Base-by-base conservation (phyloP, 345 rosid species). In the Euphorbia tirucalli region DNA sequence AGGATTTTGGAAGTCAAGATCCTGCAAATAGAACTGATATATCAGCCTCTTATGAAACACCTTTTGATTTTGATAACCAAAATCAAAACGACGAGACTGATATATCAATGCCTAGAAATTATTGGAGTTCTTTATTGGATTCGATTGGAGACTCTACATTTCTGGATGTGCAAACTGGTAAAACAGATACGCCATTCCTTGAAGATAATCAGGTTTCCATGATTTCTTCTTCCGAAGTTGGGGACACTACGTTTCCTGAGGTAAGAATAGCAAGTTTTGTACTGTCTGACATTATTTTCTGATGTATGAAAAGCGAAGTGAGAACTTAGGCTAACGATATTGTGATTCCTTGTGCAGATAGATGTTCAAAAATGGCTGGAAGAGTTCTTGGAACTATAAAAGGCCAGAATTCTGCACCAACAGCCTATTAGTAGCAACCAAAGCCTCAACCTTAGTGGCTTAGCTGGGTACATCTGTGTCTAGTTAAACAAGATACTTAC, bases 31-130 rank as follows among this genome's bases (percentile, higher is more conserved):
- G 46, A 0, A 44, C 11, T 13, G 58, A 58, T 32, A 66, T 44
- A 30, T 24, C 66, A 43, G 48, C 15, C 35, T 57, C 52, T 41
- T 16, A 2, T 13, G 60, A 43, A 30, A 6, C 35, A 7, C 41
- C 63, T 35, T 14, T n/a, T 28, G 54, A 63, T 70, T 60, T 70
- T 46, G 58, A 31, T 25, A 46, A 59, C n/a, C 57, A 70, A 70
- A 70, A 60, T 60, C 74, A 49, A 19, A 59, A 21, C 11, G 18
- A 25, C 41, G 65, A 52, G 55, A 11, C 39, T 54, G 75, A 63
- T 25, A n/a, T 72, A 6, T 63, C 68, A 71, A 3, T 27, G 21
- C 11, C 11, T 4, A 54, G 56, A 63, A n/a, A 63, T 25, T 7
- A 11, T 28, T 4, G 14, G 68, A 62, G 39, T 46, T 46, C 43